A percentile compares a stretch with the other conserved stretches of the same genome.
Evolutionary conservation across 2,329 filamentous ascomycete genomes (phyloP).

Genomic region (Penicillium concentricum): DNA sequence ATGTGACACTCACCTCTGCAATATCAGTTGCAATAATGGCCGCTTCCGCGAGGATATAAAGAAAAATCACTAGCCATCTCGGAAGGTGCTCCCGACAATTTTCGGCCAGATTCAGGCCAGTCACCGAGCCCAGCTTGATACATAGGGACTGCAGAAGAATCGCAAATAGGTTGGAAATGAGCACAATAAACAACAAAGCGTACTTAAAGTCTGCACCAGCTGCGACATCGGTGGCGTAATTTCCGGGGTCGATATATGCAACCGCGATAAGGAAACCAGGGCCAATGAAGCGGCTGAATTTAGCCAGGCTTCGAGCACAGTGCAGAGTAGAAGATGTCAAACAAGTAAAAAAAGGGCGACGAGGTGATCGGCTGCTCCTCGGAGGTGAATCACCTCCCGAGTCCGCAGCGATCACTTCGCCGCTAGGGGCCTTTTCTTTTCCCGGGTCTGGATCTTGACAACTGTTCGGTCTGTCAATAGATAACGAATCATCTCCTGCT

Average conservation of each 20-base stretch:
- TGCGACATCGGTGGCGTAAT: conserved; percentile 51
- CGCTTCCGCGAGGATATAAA: conserved; percentile 64
- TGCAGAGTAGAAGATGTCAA: conserved; percentile 16
- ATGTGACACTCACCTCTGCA: conserved; percentile 55
- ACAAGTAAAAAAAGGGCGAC: conserved; percentile 25
- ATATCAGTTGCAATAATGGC: conserved; percentile 72
- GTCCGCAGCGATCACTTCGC: conserved; percentile 31
- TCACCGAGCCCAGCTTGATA: conserved; percentile 66
- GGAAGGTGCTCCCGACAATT: conserved; percentile 66
- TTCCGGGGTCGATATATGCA: conserved; percentile 52
- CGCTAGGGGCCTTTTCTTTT: conserved; percentile 24
- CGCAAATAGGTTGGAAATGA: conserved; percentile 50
- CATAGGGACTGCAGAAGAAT: conserved; percentile 50
- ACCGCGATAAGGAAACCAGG: conserved; percentile 51
- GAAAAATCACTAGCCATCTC: conserved; percentile 60
- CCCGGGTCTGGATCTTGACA: conserved; percentile 23
- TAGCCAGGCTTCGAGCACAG: conserved; percentile 34
- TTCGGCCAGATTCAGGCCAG: conserved; percentile 65
- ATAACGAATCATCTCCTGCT: conserved; percentile 24
- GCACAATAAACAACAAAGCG: conserved; percentile 47
- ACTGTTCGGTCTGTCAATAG: conserved; percentile 20
- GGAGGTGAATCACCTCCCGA: conserved; percentile 30
- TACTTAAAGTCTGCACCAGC: conserved; percentile 48
- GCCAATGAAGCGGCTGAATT: conserved; percentile 47
- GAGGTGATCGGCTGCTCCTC: conserved; percentile 33